phyloP scores from a whole-genome alignment of 2,329 filamentous ascomycete genomes.

The Fusarium albidum region DNA sequence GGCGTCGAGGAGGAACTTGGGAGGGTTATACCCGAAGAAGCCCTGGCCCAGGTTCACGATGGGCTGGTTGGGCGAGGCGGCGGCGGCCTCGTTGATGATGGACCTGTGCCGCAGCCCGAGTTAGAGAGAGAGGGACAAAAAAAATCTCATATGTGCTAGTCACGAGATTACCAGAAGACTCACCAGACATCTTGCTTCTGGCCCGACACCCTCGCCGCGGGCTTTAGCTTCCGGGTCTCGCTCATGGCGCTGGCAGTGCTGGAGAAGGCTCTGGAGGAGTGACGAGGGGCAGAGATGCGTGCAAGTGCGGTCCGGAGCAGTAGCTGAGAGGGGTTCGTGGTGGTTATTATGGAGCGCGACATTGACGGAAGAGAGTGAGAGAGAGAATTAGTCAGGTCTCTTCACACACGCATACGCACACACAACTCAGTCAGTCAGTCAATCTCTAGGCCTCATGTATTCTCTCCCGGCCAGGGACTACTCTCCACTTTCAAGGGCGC shows the following conservation, averaged over 20 bases:
- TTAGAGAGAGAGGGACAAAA: too few species aligned
- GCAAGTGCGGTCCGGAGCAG: constrained; percentile 32
- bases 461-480: constrained; percentile 6
- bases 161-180: constrained; percentile 29
- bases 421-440: neutral
- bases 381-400: constrained; percentile 19
- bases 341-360: constrained; percentile 41
- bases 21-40: constrained; percentile 94
- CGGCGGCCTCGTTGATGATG: constrained; percentile 72
- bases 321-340: constrained; percentile 23
- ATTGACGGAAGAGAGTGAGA: constrained; percentile 29
- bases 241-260: constrained; percentile 48
- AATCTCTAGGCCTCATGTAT: neutral
- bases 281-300: constrained; percentile 30
- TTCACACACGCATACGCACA: too few species aligned
- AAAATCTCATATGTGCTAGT: neutral
- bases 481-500: neutral
- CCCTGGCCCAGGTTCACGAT: constrained; percentile 73
- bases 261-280: constrained; percentile 28
- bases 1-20: constrained; percentile 87
- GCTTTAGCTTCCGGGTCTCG: constrained; percentile 56
- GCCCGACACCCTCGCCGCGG: constrained; percentile 58
- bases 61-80: constrained; percentile 68
- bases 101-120: constrained; percentile 55
- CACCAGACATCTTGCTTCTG: constrained; percentile 63